Conservation (phyloP, 257 asterid species). For the Rauvolfia tetraphylla region DNA sequence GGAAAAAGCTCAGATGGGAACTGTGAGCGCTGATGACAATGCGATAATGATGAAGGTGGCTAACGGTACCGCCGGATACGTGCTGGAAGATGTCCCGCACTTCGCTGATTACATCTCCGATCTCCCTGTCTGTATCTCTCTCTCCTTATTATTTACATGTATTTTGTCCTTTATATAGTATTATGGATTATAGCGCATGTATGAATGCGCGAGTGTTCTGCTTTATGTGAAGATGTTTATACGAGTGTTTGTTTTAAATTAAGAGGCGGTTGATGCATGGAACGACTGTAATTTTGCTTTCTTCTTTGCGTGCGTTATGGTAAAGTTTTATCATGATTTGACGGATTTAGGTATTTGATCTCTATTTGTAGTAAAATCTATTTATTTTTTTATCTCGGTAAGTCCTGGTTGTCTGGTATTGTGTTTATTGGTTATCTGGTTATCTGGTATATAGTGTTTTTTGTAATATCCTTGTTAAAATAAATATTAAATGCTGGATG, state of each 20-base stretch:
- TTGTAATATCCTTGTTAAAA: not conserved
- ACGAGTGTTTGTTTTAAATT: not conserved
- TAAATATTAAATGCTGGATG: not conserved
- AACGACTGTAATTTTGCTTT: not conserved
- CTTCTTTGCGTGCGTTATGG: not conserved
- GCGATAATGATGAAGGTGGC: conserved; percentile 65
- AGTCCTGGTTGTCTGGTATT: not conserved
- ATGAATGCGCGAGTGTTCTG: not conserved
- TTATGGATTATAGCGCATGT: not conserved
- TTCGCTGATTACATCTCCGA: conserved; percentile 71
- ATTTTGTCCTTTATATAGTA: not conserved
- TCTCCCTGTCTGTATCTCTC: conserved; percentile 46
- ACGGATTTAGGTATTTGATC: not conserved
- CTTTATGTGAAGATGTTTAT: not conserved
- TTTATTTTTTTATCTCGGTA: not conserved
- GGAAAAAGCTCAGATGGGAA: conserved; percentile 6
- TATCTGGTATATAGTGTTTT: too few species aligned
- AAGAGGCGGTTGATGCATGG: not conserved
- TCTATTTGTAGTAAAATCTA: not conserved
- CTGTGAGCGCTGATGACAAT: conserved; percentile 30
- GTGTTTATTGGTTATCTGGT: too few species aligned
- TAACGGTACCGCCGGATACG: conserved; percentile 61
- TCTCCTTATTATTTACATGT: not conserved
- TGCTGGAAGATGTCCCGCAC: conserved; percentile 96
- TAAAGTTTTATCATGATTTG: too few species aligned